phyloP scores from a whole-genome alignment of 192 early-diverging fungal species.

The Cladochytrium replicatum region DNA sequence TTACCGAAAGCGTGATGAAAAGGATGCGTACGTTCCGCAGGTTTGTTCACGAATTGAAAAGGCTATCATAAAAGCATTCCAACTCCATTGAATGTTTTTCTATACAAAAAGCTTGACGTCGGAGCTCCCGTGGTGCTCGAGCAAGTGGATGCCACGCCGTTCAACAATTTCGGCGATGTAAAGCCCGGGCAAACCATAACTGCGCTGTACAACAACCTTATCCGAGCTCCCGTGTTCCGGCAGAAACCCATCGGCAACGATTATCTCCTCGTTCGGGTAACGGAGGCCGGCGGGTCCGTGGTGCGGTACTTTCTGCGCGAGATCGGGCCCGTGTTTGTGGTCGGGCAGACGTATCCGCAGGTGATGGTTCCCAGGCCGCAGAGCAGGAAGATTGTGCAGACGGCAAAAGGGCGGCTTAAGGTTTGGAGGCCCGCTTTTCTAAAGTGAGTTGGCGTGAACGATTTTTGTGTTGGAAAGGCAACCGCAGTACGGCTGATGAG shows the following conservation, averaged over 20 bases:
- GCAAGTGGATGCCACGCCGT: slow-evolving; percentile 83
- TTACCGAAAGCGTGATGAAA: slow-evolving; percentile 79
- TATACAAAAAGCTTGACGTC: slow-evolving; percentile 47
- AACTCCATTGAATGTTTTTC: slow-evolving; percentile 1
- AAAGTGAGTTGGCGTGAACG: too few relatives aligned
- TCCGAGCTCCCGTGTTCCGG: slow-evolving; percentile 82
- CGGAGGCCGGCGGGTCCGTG: slow-evolving; percentile 63
- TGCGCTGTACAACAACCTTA: slow-evolving; percentile 86
- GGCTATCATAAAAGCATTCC: neutral
- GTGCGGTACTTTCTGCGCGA: slow-evolving; percentile 79
- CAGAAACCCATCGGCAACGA: slow-evolving; percentile 65
- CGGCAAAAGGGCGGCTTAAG: slow-evolving; percentile 76
- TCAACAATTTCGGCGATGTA: slow-evolving; percentile 90
- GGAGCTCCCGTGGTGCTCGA: slow-evolving; percentile 82
- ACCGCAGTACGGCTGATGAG: slow-evolving; percentile 57
- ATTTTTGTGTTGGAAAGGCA: neutral
- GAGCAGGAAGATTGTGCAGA: slow-evolving; percentile 81
- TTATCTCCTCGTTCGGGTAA: slow-evolving; percentile 67
- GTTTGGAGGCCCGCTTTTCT: slow-evolving; percentile 30
- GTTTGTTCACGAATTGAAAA: slow-evolving; percentile 17
- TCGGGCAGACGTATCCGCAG: slow-evolving; percentile 90
- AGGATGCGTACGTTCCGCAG: slow-evolving; percentile 67
- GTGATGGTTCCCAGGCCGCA: slow-evolving; percentile 92
- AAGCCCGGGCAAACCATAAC: slow-evolving; percentile 82
- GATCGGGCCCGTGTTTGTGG: slow-evolving; percentile 69